Conservation (phyloP, 1,139 yeast species). For the Protomyces macrosporus region DNA sequence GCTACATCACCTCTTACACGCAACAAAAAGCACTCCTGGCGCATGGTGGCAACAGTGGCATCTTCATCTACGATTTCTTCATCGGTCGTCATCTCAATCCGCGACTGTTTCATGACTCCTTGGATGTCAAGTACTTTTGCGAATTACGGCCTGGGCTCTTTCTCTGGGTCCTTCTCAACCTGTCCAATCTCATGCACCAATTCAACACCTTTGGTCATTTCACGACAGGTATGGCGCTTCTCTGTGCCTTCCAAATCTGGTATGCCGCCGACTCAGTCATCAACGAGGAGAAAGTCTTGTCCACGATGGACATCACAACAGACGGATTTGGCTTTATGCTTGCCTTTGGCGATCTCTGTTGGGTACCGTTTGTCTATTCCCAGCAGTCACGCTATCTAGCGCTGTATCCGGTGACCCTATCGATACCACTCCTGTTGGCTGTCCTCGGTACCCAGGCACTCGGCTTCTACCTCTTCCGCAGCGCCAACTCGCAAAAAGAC, state of each 20-base stretch:
- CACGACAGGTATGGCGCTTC: slow-evolving; percentile 66
- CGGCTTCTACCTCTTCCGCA: slow-evolving; percentile 79
- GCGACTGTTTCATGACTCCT: slow-evolving; percentile 55
- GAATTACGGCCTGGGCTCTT: slow-evolving; percentile 94
- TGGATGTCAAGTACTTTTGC: slow-evolving; percentile 86
- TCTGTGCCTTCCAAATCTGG: slow-evolving; percentile 65
- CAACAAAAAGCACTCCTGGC: slow-evolving; percentile 65
- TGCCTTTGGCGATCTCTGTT: slow-evolving; percentile 84
- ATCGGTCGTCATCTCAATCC: slow-evolving; percentile 96
- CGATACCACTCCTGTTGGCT: slow-evolving; percentile 31
- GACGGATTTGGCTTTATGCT: slow-evolving; percentile 98
- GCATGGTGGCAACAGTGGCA: slow-evolving; percentile 79
- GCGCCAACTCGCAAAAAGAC: slow-evolving; percentile 79
- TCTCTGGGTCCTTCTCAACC: slow-evolving; percentile 73
- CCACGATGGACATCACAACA: slow-evolving; percentile 93
- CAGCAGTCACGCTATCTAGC: slow-evolving; percentile 79
- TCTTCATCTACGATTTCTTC: slow-evolving; percentile 80
- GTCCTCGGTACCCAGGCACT: slow-evolving; percentile 43
- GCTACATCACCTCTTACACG: slow-evolving; percentile 61
- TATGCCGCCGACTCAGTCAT: slow-evolving; percentile 88
- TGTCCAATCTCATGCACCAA: slow-evolving; percentile 77
- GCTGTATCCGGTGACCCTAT: slow-evolving; percentile 54
- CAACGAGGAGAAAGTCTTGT: slow-evolving; percentile 79
- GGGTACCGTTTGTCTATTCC: slow-evolving; percentile 91
- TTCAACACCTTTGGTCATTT: slow-evolving; percentile 50